A percentile compares a stretch with the other conserved stretches of the same genome.
Evolutionary conservation across 768 basidiomycete genomes (phyloP).

Genomic region (Naganishia antarctica): DNA sequence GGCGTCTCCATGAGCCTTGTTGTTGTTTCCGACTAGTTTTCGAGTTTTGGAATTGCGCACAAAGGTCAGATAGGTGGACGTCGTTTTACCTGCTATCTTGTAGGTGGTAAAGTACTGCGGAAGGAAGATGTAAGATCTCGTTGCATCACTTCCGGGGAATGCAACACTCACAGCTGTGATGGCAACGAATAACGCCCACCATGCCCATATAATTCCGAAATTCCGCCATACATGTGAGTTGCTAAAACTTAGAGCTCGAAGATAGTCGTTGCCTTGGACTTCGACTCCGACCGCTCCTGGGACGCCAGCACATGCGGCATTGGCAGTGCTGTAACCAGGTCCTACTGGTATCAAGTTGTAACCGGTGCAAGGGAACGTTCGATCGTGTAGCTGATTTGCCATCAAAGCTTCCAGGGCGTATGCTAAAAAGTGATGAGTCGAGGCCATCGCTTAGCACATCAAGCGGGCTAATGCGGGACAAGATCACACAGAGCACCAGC

Average conservation of each 20-base stretch:
- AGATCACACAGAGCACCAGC: too few species aligned
- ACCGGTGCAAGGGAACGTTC: slow-evolving; percentile 3
- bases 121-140: background rate
- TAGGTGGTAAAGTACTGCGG: slow-evolving; percentile 18
- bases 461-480: too few species aligned
- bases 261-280: slow-evolving; percentile 28
- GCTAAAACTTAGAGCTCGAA: slow-evolving; percentile 26
- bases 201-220: slow-evolving; percentile 36
- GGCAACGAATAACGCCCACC: slow-evolving; percentile 39
- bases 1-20: background rate
- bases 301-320: slow-evolving; percentile 12
- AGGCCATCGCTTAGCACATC: slow-evolving; percentile 30
- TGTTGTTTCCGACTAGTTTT: background rate
- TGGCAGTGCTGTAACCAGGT: background rate
- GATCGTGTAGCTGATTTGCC: slow-evolving; percentile 11
- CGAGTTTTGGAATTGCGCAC: slow-evolving; percentile 5
- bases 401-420: slow-evolving; percentile 44
- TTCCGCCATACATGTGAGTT: slow-evolving; percentile 39
- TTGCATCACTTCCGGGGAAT: background rate
- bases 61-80: slow-evolving; percentile 1
- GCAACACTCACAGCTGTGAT: slow-evolving; percentile 7
- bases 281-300: slow-evolving; percentile 15
- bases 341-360: slow-evolving; percentile 12
- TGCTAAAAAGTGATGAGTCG: slow-evolving; percentile 43
- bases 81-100: background rate